These are phyloP conservation scores for Irpex rosettiformis DNA, from an alignment of 1,284 basidiomycete species.

Conservation along the genomic window DNA sequence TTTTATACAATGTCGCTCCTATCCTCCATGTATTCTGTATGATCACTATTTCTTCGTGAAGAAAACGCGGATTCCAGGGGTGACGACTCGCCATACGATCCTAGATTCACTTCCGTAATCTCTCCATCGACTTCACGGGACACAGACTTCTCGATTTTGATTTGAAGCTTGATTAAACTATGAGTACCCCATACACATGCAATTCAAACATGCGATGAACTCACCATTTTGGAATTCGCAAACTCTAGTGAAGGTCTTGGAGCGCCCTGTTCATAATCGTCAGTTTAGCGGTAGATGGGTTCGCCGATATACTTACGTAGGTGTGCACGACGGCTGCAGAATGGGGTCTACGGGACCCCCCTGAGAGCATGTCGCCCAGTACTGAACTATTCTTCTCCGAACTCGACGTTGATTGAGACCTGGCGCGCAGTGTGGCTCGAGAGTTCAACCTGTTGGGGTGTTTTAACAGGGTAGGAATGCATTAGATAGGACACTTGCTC, in stretches of 20 bases:
- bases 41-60: neutral
- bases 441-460: constrained; percentile 19
- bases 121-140: constrained; percentile 19
- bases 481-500: constrained; percentile 15
- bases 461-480: neutral
- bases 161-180: constrained; percentile 28
- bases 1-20: neutral
- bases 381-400: constrained; percentile 6
- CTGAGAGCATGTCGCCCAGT: neutral
- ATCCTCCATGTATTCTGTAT: neutral
- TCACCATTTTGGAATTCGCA: neutral
- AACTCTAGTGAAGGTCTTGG: neutral
- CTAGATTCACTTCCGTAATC: constrained; percentile 5
- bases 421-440: constrained; percentile 17
- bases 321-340: constrained; percentile 7
- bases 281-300: neutral
- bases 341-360: neutral
- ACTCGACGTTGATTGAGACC: constrained; percentile 22
- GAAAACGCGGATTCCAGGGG: neutral
- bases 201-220: neutral
- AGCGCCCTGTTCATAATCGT: neutral
- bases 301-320: neutral
- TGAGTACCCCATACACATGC: too few relatives aligned
- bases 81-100: constrained; percentile 2
- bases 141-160: constrained; percentile 30